phyloP scores from a whole-genome alignment of 1,284 basidiomycete genomes.

The Amylostereum chailletii region DNA sequence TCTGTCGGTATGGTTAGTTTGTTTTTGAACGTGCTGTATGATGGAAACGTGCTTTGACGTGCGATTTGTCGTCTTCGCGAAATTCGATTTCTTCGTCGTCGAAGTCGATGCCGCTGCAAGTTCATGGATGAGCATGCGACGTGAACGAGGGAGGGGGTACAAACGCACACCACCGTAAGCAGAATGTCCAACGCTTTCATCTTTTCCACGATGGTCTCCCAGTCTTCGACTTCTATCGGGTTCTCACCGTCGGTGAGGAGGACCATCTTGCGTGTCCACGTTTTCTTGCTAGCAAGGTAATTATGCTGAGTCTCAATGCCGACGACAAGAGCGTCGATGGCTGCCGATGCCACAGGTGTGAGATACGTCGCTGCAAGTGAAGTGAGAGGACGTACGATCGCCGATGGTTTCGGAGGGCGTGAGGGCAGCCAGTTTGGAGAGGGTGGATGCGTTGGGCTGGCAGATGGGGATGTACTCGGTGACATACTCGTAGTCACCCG shows the following conservation, averaged over 20 bases:
- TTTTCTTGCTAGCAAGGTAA: constrained; percentile 54
- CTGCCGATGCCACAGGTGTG: constrained; percentile 28
- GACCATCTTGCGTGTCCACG: constrained; percentile 77
- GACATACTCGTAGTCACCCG: constrained; percentile 71
- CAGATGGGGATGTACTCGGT: constrained; percentile 72
- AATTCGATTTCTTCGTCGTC: constrained; percentile 64
- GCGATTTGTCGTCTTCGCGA: constrained; percentile 59
- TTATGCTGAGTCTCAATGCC: constrained; percentile 69
- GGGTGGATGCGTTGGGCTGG: constrained; percentile 67
- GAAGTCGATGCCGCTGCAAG: constrained; percentile 73
- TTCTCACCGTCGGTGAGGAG: constrained; percentile 77
- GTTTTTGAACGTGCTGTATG: neutral
- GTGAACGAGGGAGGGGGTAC: neutral
- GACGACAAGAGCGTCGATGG: constrained; percentile 83
- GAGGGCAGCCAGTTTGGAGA: constrained; percentile 66
- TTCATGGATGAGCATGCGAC: constrained; percentile 4
- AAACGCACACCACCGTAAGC: constrained; percentile 58
- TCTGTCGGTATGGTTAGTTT: constrained; percentile 30
- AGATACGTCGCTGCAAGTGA: neutral
- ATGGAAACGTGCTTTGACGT: constrained; percentile 52
- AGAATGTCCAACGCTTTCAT: constrained; percentile 52
- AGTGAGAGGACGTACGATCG: constrained; percentile 45
- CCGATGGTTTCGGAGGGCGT: constrained; percentile 53
- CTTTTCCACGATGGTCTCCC: constrained; percentile 64
- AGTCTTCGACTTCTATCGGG: constrained; percentile 62